Evolutionary conservation across 176 grass and related monocot species (phyloP), one percentile per base, ranked within the genome.

Genomic region (Guadua angustifolia): DNA sequence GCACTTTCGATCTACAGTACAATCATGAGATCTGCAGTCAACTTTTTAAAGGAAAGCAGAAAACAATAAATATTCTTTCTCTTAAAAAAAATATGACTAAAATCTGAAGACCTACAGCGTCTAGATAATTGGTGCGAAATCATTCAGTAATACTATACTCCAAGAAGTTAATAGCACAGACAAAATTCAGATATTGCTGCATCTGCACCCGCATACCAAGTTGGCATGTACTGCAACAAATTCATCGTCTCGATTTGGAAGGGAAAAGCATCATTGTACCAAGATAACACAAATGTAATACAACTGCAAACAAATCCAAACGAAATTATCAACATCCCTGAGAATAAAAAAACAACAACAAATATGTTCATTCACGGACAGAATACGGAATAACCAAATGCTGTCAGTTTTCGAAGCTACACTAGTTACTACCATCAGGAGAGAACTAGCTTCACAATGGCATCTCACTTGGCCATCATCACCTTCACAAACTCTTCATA

Each of bases 401-500:
- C 82, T 63, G 53, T 76, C 71, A 85, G 82, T 89, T 75, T 77
- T 51, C 53, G 36, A 76, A 36, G 83, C 77, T 85, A 85, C 50
- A 85, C 82, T 89, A 85, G 77, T 69, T 85, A 75, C 77, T 89
- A 89, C 71, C 77, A 71, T 75, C 82, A 69, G 72, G 77, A 62
- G 62, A 53, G 53, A 81, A 70, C 82, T 85, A 85, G 71, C 66
- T 83, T 83, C 61, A 79, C 51, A 83, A 63, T 33, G 53, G 3
- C 62, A 85, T 69, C 71, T 85, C 82, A 89, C 82, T 89, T 89
- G 44, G 88, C 82, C 82, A 85, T 89, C 82, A 85, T 85, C 71
- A 89, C 82, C 88, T 89, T 85, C 77, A 85, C 87, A 33, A 85
- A 89, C 71, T 89, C 87, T 66, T 89, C 71, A 0, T 89, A 85